Evolutionary conservation across 1,284 basidiomycete genomes (phyloP), one percentile per base, ranked within the genome.

Genomic region (Schizophyllum amplum): DNA sequence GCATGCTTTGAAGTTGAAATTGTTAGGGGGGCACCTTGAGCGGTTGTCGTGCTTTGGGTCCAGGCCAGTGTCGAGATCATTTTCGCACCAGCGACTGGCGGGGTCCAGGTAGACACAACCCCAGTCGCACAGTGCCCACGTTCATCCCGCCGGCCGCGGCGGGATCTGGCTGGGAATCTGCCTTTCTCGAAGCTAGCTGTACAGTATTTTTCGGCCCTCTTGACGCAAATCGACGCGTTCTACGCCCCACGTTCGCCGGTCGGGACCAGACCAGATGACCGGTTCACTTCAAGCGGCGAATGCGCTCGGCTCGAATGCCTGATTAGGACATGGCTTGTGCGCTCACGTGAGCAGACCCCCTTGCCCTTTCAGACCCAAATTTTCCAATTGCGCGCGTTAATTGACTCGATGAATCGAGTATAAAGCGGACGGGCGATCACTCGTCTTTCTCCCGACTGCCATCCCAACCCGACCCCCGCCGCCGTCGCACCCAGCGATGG

Each of bases 401-500:
- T 42, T 42, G 33, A 42, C 33, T 42, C 33, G 33, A 42, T 42
- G 33, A 42, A 42, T 42, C 33, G 33, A 42, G 33, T 42, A 42
- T 42, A 42, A 42, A 42, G 33, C 33, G 33, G 33, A 17, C 33
- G 17, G 33, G 33, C 33, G 33, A 42, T 42, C 33, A 42, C 33
- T 13, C 33, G 33, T 42, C 33, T 42, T 42, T 50, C 48, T 50
- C 48, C 24, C 24, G 48, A 50, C 48, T 24, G 48, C 48, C 48
- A 50, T 42, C 23, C 55, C 55, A 47, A 52, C 51, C 52, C 59
- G 56, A 58, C 57, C 51, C 57, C 59, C 56, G 33, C 33, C 33
- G 33, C 58, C 59, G 24, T 49, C 56, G 50, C 56, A 59, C 58
- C 54, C 59, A 53, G 51, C 59, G 55, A 55, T 60, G 53, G 53